These are phyloP conservation scores for Amphibolis antarctica DNA, from an alignment of 106 monocot species.

Conservation along the genomic window DNA sequence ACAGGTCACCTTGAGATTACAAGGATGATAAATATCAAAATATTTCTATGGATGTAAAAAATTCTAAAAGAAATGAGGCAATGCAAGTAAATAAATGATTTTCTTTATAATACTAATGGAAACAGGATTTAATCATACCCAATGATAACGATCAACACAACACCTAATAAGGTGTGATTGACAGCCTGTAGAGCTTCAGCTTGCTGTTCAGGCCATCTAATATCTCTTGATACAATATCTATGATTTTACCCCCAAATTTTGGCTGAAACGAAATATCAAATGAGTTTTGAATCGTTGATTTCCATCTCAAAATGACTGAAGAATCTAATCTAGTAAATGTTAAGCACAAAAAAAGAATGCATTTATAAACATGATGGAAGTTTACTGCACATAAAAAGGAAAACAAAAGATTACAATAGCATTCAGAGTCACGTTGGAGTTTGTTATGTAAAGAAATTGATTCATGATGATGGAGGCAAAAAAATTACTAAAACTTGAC, in stretches of 20 bases:
- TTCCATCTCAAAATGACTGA: background rate
- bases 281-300: too few relatives aligned
- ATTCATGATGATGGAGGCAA: too few relatives aligned
- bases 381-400: too few relatives aligned
- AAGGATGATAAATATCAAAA: background rate
- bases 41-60: too few relatives aligned
- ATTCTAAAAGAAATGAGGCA: background rate
- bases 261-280: slow-evolving; percentile 13
- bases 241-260: slow-evolving; percentile 29
- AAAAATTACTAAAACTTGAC: too few relatives aligned
- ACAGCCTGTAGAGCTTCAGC: slow-evolving; percentile 26
- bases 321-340: too few relatives aligned
- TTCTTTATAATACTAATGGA: background rate
- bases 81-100: background rate
- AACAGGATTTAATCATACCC: slow-evolving; percentile 15
- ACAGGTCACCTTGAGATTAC: too few relatives aligned
- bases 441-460: too few relatives aligned
- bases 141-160: slow-evolving; percentile 21
- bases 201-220: slow-evolving; percentile 16
- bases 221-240: slow-evolving; percentile 28
- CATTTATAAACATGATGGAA: too few relatives aligned
- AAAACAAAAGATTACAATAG: too few relatives aligned
- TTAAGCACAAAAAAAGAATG: too few relatives aligned
- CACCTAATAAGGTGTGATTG: slow-evolving; percentile 19
- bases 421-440: too few relatives aligned